These are phyloP conservation scores for Marvania coccoides DNA, from an alignment of 139 green algal species.

Conservation along the genomic window DNA sequence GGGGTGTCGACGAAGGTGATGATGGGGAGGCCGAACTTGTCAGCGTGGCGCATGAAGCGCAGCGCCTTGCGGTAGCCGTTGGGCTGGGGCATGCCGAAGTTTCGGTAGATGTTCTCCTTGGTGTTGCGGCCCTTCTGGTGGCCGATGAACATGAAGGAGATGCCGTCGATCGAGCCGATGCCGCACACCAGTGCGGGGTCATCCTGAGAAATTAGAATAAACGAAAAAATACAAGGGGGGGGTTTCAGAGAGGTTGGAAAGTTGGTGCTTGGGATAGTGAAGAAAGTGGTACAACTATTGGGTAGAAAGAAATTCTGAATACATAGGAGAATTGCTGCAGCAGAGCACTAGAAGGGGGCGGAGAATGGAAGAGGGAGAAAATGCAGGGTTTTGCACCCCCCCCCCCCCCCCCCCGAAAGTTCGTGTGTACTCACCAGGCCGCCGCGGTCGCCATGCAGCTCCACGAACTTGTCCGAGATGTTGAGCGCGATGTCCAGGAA, in stretches of 20 bases:
- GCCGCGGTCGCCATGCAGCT: constrained; percentile 92
- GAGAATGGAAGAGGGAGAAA: no score
- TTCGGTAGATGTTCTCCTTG: constrained; percentile 94
- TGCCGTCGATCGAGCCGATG: constrained; percentile 83
- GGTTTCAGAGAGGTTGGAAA: no score
- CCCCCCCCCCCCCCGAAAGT: no score
- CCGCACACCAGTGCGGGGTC: constrained; percentile 94
- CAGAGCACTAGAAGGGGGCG: no score
- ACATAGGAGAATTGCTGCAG: no score
- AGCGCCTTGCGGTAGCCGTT: constrained; percentile 96
- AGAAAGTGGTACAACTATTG: no score
- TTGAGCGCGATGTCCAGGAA: constrained; percentile 97
- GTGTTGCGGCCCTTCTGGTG: constrained; percentile 98
- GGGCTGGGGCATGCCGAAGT: constrained; percentile 94
- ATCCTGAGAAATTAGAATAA: no score
- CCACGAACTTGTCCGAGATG: constrained; percentile 94
- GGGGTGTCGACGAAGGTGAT: constrained; percentile 97
- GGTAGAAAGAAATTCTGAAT: no score
- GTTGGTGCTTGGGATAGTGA: no score
- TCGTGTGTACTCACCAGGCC: no score
- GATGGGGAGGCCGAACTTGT: constrained; percentile 95
- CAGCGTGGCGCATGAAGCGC: constrained; percentile 93
- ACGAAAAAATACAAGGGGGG: no score
- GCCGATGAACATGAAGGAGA: constrained; percentile 95
- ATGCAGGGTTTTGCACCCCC: no score